phyloP scores from a whole-genome alignment of 257 asterid species.

The Leonotis leonurus region DNA sequence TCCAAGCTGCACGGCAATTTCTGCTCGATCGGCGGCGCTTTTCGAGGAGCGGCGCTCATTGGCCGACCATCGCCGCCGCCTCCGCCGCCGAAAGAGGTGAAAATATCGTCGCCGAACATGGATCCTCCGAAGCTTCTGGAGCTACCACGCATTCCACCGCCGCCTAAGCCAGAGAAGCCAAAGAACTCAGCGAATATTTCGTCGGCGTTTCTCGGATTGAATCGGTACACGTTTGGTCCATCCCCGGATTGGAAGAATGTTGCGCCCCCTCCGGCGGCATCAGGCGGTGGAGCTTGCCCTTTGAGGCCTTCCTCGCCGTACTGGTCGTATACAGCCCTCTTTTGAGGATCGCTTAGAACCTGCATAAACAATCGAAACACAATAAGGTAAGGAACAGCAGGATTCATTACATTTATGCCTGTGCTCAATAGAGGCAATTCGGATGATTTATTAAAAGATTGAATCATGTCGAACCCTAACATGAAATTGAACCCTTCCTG shows the following conservation, averaged over 20 bases:
- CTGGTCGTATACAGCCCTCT: conserved; percentile 75
- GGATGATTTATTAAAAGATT: too few relatives aligned
- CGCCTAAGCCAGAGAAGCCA: conserved; percentile 62
- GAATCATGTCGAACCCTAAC: too few relatives aligned
- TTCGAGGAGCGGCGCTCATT: conserved; percentile 51
- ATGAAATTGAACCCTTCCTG: not conserved
- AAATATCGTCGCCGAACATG: conserved; percentile 72
- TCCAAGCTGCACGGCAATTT: conserved; percentile 68
- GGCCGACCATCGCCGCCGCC: conserved; percentile 24
- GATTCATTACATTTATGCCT: too few relatives aligned
- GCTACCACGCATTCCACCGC: conserved; percentile 51
- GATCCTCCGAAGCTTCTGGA: conserved; percentile 53
- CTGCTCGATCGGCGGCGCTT: conserved; percentile 66
- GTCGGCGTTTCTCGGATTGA: conserved; percentile 74
- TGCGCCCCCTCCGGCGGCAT: conserved; percentile 54
- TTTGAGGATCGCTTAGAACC: conserved; percentile 85
- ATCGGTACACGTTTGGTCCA: conserved; percentile 60
- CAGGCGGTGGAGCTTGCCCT: conserved; percentile 80
- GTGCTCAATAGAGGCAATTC: too few relatives aligned
- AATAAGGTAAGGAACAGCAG: not conserved
- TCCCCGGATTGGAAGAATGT: conserved; percentile 70
- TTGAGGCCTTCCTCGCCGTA: conserved; percentile 91
- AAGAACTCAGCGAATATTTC: conserved; percentile 78
- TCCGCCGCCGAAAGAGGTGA: conserved; percentile 63
- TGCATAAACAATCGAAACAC: conserved; percentile 1